These are phyloP conservation scores for rapeseed (Brassica napus) DNA, from an alignment of 345 rosid species.

Conservation along the genomic window Da-Ae NC_063442.1:6665501-6666000, in stretches of 20 bases:
- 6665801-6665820: background rate
- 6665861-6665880: too few relatives aligned
- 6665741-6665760: background rate
- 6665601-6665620: constrained; percentile 38
- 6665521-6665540: constrained; percentile 41
- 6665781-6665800: background rate
- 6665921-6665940: too few relatives aligned
- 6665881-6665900: too few relatives aligned
- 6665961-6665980: too few relatives aligned
- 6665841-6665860: too few relatives aligned
- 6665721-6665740: background rate
- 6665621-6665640: constrained; percentile 47
- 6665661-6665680: constrained; percentile 45
- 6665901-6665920: too few relatives aligned
- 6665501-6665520: constrained; percentile 28
- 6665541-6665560: constrained; percentile 31
- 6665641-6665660: constrained; percentile 42
- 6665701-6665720: background rate
- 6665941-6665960: too few relatives aligned
- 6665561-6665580: constrained; percentile 7
- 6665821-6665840: too few relatives aligned
- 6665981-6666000: too few relatives aligned
- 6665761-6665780: background rate
- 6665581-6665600: constrained; percentile 32
- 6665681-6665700: constrained; percentile 34